phyloP scores from a whole-genome alignment of 305 asterid species.

The Plantago rigida region DNA sequence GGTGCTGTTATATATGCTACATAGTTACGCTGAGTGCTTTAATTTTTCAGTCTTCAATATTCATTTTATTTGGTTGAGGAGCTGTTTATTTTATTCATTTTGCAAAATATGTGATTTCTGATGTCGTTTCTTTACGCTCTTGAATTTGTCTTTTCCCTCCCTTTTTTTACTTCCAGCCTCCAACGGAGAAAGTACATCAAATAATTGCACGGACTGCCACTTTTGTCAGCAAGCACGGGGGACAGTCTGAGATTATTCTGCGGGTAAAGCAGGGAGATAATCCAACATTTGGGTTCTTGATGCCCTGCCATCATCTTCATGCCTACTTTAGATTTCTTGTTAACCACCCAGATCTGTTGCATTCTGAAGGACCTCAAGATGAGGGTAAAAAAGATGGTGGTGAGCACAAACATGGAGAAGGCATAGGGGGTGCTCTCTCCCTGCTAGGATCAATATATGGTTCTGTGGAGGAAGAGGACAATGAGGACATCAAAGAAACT shows the following conservation, averaged over 20 bases:
- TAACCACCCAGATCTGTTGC: constrained; percentile 63
- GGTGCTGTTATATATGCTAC: constrained; percentile 10
- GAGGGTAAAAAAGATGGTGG: constrained; percentile 26
- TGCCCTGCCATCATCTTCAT: constrained; percentile 84
- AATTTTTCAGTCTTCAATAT: constrained; percentile 16
- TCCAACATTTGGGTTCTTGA: constrained; percentile 85
- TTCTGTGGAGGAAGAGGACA: constrained; percentile 85
- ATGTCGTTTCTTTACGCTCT: background rate
- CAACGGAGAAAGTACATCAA: constrained; percentile 77
- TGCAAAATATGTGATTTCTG: constrained; percentile 21
- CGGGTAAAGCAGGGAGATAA: constrained; percentile 93
- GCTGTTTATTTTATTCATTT: constrained; percentile 19
- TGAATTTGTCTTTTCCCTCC: constrained; percentile 11
- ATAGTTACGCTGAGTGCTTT: constrained; percentile 11
- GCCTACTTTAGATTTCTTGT: constrained; percentile 82
- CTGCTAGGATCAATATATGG: constrained; percentile 86
- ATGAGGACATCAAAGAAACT: constrained; percentile 30
- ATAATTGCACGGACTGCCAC: constrained; percentile 82
- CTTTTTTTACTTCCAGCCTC: constrained; percentile 52
- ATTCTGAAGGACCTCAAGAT: constrained; percentile 41
- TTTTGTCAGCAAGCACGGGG: constrained; percentile 84
- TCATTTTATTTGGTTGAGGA: constrained; percentile 14
- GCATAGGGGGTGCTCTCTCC: constrained; percentile 63
- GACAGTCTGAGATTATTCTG: constrained; percentile 81
- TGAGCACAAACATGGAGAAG: constrained; percentile 28